Conservation (phyloP, 805 yeast genomes). For the Dipodascopsis uninucleata region DNA sequence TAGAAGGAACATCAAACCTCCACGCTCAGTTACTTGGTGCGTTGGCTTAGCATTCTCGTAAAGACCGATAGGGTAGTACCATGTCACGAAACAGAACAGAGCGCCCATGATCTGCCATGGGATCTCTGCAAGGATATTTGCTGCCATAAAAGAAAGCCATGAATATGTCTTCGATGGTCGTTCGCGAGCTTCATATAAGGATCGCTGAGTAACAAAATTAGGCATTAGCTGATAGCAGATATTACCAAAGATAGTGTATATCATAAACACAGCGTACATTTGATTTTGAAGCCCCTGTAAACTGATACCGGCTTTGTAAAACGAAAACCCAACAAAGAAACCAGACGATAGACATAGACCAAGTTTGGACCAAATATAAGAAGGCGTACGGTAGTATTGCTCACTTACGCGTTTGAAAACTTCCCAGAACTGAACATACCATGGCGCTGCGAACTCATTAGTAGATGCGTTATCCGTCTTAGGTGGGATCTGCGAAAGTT, state of each 20-base stretch:
- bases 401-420: conserved; percentile 51
- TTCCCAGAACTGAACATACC: conserved; percentile 41
- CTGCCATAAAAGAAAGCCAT: conserved; percentile 59
- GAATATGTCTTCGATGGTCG: conserved; percentile 67
- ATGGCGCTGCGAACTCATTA: conserved; percentile 53
- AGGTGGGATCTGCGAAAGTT: conserved; percentile 36
- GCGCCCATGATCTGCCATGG: conserved; percentile 62
- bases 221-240: conserved; percentile 63
- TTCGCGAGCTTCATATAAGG: conserved; percentile 67
- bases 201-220: conserved; percentile 56
- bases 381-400: conserved; percentile 63
- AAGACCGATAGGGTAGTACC: conserved; percentile 56
- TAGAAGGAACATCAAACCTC: conserved; percentile 40
- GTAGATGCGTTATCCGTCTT: conserved; percentile 6
- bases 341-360: conserved; percentile 50
- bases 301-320: conserved; percentile 59
- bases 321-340: conserved; percentile 64
- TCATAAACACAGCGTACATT: conserved; percentile 74
- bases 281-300: conserved; percentile 75
- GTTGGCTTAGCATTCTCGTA: conserved; percentile 51
- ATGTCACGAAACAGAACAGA: conserved; percentile 54
- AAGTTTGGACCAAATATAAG: conserved; percentile 54
- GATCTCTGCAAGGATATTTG: conserved; percentile 62
- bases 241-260: conserved; percentile 53
- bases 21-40: conserved; percentile 45